Base-by-base conservation (phyloP, 169 alveolate genomes). In the Plasmodium berghei region DNA sequence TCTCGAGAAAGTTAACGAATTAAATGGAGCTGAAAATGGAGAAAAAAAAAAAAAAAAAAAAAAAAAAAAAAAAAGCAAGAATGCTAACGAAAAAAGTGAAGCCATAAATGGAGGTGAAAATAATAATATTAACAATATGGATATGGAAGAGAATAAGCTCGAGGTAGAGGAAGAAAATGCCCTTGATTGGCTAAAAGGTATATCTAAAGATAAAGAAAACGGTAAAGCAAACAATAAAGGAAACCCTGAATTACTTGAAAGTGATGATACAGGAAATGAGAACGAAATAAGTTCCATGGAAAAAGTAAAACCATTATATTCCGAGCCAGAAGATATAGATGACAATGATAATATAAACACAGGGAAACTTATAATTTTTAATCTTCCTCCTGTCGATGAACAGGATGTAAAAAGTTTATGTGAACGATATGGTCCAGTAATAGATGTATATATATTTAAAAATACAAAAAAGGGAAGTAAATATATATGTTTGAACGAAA, bases 361-460 rank as follows among this genome's bases (percentile, higher is more conserved):
- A 1, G 92, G 89, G 46, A 90, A 90, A 63, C 64, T 90, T 67
- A 62, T 90, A 0, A 86, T 86, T 8, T 86, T 70, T 77, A 89
- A 73, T 52, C 14, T 86, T 34, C 91, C 91, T 18, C 91, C 93
- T 6, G 74, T 69, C 24, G 24, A 22, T 55, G 91, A 74, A 66
- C 70, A 61, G 10, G 91, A 89, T 18, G 70, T 77, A 89, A 89
- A 89, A 61, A 58, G 18, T 9, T 58, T 73, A 52, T 73, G 90
- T 24, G 90, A 89, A 61, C 45, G 62, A 12, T 90, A 88, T 69
- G 93, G 88, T 0, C 91, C 90, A n/a, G 91, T 87, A 26, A 87
- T 74, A 54, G 93, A 89, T 49, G 93, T 87, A n/a, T 72, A 89
- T 9, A 64, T 92, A 49, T 71, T 85, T 70, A 80, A 75, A 20